phyloP scores from a whole-genome alignment of 192 early-diverging fungal species.

The Dispira simplex region DNA sequence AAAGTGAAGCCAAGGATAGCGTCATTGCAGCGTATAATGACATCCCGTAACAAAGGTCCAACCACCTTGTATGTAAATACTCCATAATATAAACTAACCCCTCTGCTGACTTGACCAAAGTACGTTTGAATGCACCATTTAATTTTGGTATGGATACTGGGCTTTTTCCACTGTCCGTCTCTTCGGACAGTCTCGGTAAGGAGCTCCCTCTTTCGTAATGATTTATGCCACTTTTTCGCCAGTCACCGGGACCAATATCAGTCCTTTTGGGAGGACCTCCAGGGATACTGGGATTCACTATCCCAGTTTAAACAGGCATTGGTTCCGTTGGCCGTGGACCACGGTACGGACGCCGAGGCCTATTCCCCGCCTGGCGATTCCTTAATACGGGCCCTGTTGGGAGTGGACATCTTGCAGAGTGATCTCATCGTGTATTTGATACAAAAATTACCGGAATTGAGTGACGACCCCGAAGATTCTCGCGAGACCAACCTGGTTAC shows the following conservation, averaged over 20 bases:
- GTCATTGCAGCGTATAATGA: too few relatives aligned
- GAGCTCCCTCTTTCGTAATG: neutral
- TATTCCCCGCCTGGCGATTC: slow-evolving; percentile 26
- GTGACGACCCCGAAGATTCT: slow-evolving; percentile 15
- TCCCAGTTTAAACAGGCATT: slow-evolving; percentile 8
- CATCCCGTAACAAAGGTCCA: too few relatives aligned
- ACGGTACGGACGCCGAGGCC: neutral
- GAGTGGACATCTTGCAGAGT: slow-evolving; percentile 41
- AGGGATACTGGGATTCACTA: slow-evolving; percentile 4
- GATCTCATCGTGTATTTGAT: slow-evolving; percentile 31
- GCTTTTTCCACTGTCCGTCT: neutral
- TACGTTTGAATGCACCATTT: neutral
- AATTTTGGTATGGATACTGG: neutral
- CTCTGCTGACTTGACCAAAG: neutral
- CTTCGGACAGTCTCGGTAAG: neutral
- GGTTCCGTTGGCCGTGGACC: neutral
- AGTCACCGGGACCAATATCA: too few relatives aligned
- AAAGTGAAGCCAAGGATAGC: too few relatives aligned
- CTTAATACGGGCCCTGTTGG: slow-evolving; percentile 38
- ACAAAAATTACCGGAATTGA: slow-evolving; percentile 45
- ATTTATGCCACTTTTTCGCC: neutral
- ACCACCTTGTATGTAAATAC: too few relatives aligned
- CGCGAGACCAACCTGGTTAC: slow-evolving; percentile 29
- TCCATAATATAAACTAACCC: neutral
- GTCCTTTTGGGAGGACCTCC: neutral